These are phyloP conservation scores for Globisporangium iwayamae DNA, from an alignment of 352 stramenopile genomes.

Conservation along the genomic window DNA sequence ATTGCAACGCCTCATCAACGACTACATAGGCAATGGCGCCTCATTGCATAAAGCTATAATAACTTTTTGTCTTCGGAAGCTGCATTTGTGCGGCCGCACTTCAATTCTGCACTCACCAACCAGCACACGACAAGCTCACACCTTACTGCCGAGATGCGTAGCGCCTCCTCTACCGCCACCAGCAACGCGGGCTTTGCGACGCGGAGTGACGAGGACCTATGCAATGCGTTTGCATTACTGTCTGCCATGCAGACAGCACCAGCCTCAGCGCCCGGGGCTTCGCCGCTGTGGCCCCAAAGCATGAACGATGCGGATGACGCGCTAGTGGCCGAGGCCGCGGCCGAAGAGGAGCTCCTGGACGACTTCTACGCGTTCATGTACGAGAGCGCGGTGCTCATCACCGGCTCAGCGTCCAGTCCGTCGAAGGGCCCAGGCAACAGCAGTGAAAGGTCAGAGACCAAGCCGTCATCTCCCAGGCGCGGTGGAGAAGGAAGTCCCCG, in stretches of 20 bases:
- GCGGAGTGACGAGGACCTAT: conserved; percentile 25
- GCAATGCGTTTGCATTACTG: too few relatives aligned
- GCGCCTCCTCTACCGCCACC: too few relatives aligned
- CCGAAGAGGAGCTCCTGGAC: conserved; percentile 34
- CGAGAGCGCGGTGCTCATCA: conserved; percentile 46
- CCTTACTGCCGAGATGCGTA: too few relatives aligned
- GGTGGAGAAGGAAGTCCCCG: conserved; percentile 18
- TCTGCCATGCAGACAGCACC: not conserved
- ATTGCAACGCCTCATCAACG: too few relatives aligned
- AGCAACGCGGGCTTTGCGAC: too few relatives aligned
- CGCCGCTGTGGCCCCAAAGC: not conserved
- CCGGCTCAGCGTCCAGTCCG: conserved; percentile 22
- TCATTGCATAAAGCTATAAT: too few relatives aligned
- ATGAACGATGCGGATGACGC: conserved; percentile 4
- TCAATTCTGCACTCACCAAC: too few relatives aligned
- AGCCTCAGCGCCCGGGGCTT: not conserved
- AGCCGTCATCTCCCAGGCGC: conserved; percentile 19
- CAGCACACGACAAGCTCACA: too few relatives aligned
- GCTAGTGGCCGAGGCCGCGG: conserved; percentile 17
- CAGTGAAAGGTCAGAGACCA: not conserved
- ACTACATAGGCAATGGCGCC: too few relatives aligned
- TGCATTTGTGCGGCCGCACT: too few relatives aligned
- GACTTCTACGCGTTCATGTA: conserved; percentile 67
- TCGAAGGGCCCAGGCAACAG: conserved; percentile 15
- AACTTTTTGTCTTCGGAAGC: too few relatives aligned